A percentile compares a stretch with the other conserved stretches of the same genome.
These are phyloP conservation scores for Lasiosphaeria miniovina DNA, from an alignment of 495 filamentous ascomycete species.

Conservation along the genomic window DNA sequence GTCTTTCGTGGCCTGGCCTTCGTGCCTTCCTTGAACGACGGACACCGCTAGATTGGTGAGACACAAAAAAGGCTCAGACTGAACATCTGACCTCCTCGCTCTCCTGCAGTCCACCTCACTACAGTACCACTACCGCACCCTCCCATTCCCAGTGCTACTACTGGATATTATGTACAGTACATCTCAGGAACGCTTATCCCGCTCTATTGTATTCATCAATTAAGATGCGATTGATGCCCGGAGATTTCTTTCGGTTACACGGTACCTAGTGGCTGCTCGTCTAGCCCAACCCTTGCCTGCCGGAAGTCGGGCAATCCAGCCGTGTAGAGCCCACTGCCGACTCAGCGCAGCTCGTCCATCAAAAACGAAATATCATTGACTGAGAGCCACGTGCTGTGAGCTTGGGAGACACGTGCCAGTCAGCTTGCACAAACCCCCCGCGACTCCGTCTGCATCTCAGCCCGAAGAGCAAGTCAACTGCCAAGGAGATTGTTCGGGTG, in stretches of 20 bases:
- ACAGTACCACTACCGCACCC: too few relatives aligned
- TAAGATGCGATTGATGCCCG: background rate
- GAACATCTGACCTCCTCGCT: too few relatives aligned
- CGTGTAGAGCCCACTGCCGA: background rate
- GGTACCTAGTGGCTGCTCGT: background rate
- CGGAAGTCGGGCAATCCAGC: background rate
- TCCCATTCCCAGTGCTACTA: too few relatives aligned
- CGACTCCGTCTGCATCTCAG: slow-evolving; percentile 1
- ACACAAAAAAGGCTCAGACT: too few relatives aligned
- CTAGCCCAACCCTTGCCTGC: background rate
- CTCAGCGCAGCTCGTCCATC: background rate
- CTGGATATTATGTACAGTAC: too few relatives aligned
- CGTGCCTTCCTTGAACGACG: too few relatives aligned
- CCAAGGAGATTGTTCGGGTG: too few relatives aligned
- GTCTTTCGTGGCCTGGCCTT: too few relatives aligned
- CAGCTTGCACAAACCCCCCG: background rate
- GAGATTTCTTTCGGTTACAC: background rate
- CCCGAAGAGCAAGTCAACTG: background rate
- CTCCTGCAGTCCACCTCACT: too few relatives aligned
- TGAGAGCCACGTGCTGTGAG: background rate
- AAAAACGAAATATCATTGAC: background rate
- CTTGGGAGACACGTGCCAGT: slow-evolving; percentile 1
- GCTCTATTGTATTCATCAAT: too few relatives aligned
- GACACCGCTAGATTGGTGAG: too few relatives aligned
- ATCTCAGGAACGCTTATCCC: too few relatives aligned